Evolutionary conservation across 1,284 basidiomycete species (phyloP), one percentile per base, ranked within the genome.

Genomic region (Flammula alnicola): DNA sequence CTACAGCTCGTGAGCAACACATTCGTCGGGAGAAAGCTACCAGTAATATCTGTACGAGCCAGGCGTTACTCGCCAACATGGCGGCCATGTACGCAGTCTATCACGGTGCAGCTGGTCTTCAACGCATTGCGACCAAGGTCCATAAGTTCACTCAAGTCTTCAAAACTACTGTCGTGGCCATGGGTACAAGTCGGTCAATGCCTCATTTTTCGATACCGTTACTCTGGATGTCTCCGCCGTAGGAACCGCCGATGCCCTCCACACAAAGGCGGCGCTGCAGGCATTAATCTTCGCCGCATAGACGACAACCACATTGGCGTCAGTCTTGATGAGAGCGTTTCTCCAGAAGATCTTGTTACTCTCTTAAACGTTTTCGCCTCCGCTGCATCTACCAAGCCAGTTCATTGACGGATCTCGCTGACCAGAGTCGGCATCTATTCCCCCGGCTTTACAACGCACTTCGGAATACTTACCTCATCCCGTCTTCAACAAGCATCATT

Each of bases 41-140:
- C 3, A 94, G 91, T 63, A 95, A 96, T 64, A 95, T 96, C 55
- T 96, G 93, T 67, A 95, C 94, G 8, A 88, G 86, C 60, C 94
- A 98, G 71, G 95, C 93, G 0, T 81, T 98, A 14, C 86, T 98
- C 27, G 95, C 95, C 41, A 98, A 98, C 71, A 95, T 96, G 88
- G 91, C 95, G 11, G 92, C 94, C 32, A 96, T 97, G 94, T 97
- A 95, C 66, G 92, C 96, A 5, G 87, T 99, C 37, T 98, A 97
- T 70, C 97, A 99, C 65, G 96, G 96, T 16, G 93, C 97, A 1
- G 79, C 80, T 35, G 95, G 95, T 49, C 79, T 99, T 23, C 78
- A 79, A 56, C 83, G 84, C 46, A 98, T 98, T 58, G 95, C 95
- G 25, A 78, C 83, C 66, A 94, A 93, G 72, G 91, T 97, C 17